These are phyloP conservation scores for Penicillium sp. DNA, from an alignment of 2,329 filamentous ascomycete species.

Conservation along the genomic window DNA sequence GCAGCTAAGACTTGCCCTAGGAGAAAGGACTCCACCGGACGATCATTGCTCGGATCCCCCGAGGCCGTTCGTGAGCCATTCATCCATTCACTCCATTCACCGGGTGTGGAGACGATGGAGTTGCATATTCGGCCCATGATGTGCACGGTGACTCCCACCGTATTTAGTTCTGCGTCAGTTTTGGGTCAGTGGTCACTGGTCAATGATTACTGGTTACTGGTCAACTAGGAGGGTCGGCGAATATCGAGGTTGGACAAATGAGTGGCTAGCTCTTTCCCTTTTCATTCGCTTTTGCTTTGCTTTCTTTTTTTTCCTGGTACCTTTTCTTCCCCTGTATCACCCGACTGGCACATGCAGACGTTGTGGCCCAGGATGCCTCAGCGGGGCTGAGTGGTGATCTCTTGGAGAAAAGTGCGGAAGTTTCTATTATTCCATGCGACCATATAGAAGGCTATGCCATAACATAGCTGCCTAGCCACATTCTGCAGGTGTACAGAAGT, in stretches of 20 bases:
- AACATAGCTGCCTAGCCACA: background rate
- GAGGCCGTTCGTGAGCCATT: constrained; percentile 8
- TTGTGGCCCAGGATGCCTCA: constrained; percentile 16
- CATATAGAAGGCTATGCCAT: constrained; percentile 1
- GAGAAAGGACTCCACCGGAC: constrained; percentile 7
- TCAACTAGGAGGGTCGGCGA: constrained; percentile 8
- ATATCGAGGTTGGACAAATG: constrained; percentile 18
- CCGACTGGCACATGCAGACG: constrained; percentile 21
- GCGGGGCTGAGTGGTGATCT: constrained; percentile 14
- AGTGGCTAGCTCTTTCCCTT: background rate
- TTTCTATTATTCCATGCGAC: constrained; percentile 5
- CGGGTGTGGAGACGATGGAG: constrained; percentile 7
- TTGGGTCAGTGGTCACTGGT: background rate
- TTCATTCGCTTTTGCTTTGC: too few species aligned
- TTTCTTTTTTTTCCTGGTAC: constrained; percentile 1
- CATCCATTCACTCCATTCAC: constrained; percentile 6
- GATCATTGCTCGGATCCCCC: constrained; percentile 14
- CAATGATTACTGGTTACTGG: background rate
- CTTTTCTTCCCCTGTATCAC: constrained; percentile 13
- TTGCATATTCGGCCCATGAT: constrained; percentile 1
- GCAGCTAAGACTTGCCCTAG: constrained; percentile 7
- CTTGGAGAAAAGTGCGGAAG: constrained; percentile 2
- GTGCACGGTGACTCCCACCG: background rate
- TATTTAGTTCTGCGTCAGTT: background rate
- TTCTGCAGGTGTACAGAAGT: background rate